Conservation (phyloP, 192 early-diverging fungal genomes). For the Ramicandelaber brevisporus region DNA sequence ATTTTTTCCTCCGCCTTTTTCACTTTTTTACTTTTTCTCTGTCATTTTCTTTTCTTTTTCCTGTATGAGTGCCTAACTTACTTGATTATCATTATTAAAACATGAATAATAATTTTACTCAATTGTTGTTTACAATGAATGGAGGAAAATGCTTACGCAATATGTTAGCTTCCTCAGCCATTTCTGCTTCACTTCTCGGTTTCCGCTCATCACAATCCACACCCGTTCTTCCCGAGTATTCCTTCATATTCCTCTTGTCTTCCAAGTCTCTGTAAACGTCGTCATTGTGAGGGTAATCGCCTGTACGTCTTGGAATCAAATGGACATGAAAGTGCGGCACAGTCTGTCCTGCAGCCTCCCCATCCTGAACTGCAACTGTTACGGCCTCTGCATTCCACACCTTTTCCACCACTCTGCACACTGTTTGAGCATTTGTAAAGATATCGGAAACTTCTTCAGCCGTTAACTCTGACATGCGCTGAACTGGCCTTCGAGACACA, state of each 20-base stretch:
- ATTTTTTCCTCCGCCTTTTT: too few species aligned
- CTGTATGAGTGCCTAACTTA: too few species aligned
- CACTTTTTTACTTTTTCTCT: too few species aligned
- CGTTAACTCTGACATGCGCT: slow-evolving; percentile 51
- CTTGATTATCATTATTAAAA: too few species aligned
- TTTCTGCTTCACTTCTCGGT: slow-evolving; percentile 49
- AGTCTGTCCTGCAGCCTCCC: slow-evolving; percentile 42
- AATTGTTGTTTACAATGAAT: too few species aligned
- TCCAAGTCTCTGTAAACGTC: slow-evolving; percentile 66
- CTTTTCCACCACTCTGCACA: slow-evolving; percentile 46
- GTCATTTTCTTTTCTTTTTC: too few species aligned
- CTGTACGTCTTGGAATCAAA: slow-evolving; percentile 53
- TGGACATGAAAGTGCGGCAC: slow-evolving; percentile 85
- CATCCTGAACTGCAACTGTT: slow-evolving; percentile 63
- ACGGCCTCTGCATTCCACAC: slow-evolving; percentile 40
- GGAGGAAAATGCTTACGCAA: neutral
- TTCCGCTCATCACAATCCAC: slow-evolving; percentile 44
- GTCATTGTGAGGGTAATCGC: slow-evolving; percentile 69
- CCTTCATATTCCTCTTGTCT: slow-evolving; percentile 6
- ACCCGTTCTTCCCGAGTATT: too few species aligned
- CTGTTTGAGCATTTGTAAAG: slow-evolving; percentile 48
- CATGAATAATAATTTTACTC: too few species aligned
- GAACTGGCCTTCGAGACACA: slow-evolving; percentile 32
- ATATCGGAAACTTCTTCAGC: slow-evolving; percentile 60
- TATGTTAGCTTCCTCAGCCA: slow-evolving; percentile 16